Evolutionary conservation across 208 protist genomes (phyloP).

Genomic region (Acanthamoeba lenticulata): DNA sequence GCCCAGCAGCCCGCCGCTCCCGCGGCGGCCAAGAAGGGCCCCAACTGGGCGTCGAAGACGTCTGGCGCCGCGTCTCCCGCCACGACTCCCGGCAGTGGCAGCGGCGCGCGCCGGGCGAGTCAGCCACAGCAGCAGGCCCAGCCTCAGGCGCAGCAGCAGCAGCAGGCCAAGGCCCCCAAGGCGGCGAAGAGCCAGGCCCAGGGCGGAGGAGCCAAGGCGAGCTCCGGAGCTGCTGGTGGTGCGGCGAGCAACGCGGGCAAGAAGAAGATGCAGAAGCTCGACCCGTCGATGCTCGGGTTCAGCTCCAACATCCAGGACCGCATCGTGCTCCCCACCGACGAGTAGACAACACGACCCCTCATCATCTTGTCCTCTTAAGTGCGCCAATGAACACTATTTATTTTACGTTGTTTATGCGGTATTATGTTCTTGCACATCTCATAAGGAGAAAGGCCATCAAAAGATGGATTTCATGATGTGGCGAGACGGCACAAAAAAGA

Average conservation of each 20-base stretch:
- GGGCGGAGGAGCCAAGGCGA: not conserved
- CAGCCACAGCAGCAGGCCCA: not conserved
- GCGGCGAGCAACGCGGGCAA: not conserved
- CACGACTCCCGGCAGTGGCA: not conserved
- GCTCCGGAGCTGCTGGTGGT: too few relatives aligned
- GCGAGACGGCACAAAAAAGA: too few relatives aligned
- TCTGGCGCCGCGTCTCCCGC: not conserved
- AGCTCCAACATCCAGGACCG: slow-evolving; percentile 6
- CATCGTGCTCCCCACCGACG: not conserved
- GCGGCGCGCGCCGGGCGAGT: not conserved
- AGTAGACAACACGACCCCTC: too few relatives aligned
- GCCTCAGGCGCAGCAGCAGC: too few relatives aligned
- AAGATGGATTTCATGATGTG: too few relatives aligned
- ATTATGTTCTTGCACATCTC: too few relatives aligned
- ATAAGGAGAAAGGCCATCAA: too few relatives aligned
- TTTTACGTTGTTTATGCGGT: too few relatives aligned
- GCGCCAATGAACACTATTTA: too few relatives aligned
- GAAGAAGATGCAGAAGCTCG: slow-evolving; percentile 56
- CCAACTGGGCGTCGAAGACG: not conserved
- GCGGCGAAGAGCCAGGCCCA: not conserved
- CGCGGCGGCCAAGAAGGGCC: not conserved
- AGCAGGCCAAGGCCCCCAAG: not conserved
- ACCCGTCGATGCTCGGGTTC: slow-evolving; percentile 23
- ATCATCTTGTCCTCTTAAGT: too few relatives aligned
- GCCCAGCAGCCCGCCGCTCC: not conserved